Evolutionary conservation across 75 land plant genomes (phyloP), one percentile per base, ranked within the genome.

Genomic region (Pseudotsuga menziesii): DNA sequence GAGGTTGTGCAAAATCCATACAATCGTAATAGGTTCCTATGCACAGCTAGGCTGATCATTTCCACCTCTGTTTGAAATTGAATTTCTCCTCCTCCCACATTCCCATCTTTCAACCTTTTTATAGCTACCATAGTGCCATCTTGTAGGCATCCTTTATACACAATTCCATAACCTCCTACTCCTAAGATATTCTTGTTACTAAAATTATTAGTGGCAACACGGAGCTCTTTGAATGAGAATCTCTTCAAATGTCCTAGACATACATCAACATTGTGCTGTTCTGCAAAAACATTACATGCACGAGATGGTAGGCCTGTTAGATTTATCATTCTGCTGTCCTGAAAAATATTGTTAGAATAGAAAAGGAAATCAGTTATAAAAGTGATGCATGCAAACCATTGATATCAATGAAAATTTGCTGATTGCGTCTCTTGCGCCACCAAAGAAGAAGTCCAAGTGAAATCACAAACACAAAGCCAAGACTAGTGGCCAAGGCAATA

Each of bases 11-110:
- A 94, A 73, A 91, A 94, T 3, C 97, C 97, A 84, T 87, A 86
- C 23, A 94, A 71, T 29, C 97, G 91, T 29, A 94, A 77, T 16
- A 94, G 86, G 61, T 94, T 94, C 26, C 97, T 60, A 77, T 94
- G 97, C 79, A 94, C 66, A 41, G 91, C 97, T 74, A 94, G 80
- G 16, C 95, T 91, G 81, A 94, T 94, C 92, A 90, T 91, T 82
- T 91, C 97, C 44, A 94, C 97, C 80, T 94, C 97, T 23, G 90
- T 94, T 75, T 91, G 94, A 77, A 94, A 94, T 80, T 94, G 97
- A 58, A 88, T 75, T 78, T 94, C 97, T 41, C 82, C 83, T 54
- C 94, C 97, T 32, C 91, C 83, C 72, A 81, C 81, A 77, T 82
- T 83, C 23, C 89, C 92, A 76, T 92, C 97, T 75, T 83, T 91